Conservation (phyloP, 768 basidiomycete genomes). For the Floccularia luteovirens region DNA sequence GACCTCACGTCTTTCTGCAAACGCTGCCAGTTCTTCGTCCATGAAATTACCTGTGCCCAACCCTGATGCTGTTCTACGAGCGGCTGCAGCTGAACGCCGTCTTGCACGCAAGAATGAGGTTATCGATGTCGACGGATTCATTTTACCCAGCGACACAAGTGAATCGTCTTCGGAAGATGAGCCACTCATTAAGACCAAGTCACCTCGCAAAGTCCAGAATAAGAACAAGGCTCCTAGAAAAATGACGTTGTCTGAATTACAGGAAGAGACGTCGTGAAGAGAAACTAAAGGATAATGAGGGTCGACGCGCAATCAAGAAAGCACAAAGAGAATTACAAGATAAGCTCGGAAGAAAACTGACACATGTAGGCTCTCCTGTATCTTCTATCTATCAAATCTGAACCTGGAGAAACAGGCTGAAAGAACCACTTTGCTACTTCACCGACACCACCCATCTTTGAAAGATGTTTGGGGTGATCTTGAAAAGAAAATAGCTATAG, state of each 20-base stretch:
- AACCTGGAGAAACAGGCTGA: constrained; percentile 48
- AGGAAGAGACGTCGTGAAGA: no score
- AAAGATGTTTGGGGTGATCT: constrained; percentile 85
- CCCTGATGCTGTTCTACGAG: constrained; percentile 32
- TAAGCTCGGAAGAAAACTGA: constrained; percentile 69
- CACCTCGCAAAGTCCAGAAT: no score
- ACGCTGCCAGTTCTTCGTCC: constrained; percentile 29
- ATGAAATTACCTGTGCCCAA: constrained; percentile 24
- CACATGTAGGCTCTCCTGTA: constrained; percentile 39
- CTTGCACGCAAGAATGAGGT: constrained; percentile 22
- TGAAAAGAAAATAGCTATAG: constrained; percentile 49
- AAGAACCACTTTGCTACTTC: constrained; percentile 54
- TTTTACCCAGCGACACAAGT: constrained; percentile 9
- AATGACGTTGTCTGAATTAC: no score
- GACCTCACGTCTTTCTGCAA: constrained; percentile 14
- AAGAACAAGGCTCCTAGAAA: no score
- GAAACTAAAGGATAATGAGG: constrained; percentile 6
- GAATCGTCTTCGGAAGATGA: constrained; percentile 17
- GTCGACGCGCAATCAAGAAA: constrained; percentile 22
- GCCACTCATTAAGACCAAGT: constrained; percentile 26
- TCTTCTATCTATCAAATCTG: constrained; percentile 1
- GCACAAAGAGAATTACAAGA: constrained; percentile 44
- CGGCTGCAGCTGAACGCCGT: constrained; percentile 50
- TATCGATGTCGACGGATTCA: constrained; percentile 24
- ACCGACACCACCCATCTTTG: constrained; percentile 74